These are phyloP conservation scores for Chalara sp. DNA, from an alignment of 2,329 filamentous ascomycete species.

Conservation along the genomic window DNA sequence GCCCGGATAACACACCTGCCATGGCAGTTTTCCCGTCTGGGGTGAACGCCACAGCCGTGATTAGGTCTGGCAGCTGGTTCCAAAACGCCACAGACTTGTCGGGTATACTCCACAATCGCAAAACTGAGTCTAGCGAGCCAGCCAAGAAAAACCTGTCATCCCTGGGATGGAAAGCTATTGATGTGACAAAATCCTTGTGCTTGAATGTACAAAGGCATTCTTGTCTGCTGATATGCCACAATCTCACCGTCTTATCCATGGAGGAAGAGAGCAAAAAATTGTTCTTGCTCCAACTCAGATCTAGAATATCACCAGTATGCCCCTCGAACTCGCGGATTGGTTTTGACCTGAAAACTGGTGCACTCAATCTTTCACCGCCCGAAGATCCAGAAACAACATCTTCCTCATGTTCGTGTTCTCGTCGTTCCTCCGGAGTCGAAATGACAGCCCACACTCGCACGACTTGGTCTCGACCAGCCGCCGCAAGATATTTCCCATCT, in stretches of 20 bases:
- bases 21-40: constrained; percentile 88
- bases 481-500: constrained; percentile 84
- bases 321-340: constrained; percentile 75
- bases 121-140: constrained; percentile 80
- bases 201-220: constrained; percentile 93
- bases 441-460: constrained; percentile 88
- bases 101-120: constrained; percentile 93
- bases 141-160: constrained; percentile 97
- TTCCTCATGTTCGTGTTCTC: constrained; percentile 65
- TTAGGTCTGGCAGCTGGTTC: constrained; percentile 72
- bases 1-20: constrained; percentile 76
- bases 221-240: constrained; percentile 82
- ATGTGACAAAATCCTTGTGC: constrained; percentile 91
- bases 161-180: constrained; percentile 86
- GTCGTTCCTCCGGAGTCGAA: constrained; percentile 71
- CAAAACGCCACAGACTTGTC: constrained; percentile 89
- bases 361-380: constrained; percentile 63
- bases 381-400: constrained; percentile 37
- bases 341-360: constrained; percentile 80
- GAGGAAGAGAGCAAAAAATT: constrained; percentile 93
- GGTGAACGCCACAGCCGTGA: constrained; percentile 89
- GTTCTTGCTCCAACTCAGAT: constrained; percentile 98
- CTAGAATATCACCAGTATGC: constrained; percentile 79
- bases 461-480: constrained; percentile 82
- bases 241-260: constrained; percentile 93